Conservation (phyloP, 805 yeast genomes). For the Candida sonorensis region DNA sequence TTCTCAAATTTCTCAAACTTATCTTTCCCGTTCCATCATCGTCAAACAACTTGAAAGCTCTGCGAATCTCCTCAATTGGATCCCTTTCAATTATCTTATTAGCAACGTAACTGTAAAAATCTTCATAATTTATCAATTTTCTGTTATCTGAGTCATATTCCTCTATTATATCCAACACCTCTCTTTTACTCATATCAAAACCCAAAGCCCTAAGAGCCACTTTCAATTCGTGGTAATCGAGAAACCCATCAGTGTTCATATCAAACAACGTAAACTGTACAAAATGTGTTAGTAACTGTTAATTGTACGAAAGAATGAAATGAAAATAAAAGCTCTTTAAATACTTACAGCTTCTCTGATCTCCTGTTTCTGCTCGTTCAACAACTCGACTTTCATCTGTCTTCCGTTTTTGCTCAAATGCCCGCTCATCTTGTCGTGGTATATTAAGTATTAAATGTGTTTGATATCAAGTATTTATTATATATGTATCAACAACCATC, state of each 20-base stretch:
- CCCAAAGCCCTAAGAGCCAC: conserved; percentile 94
- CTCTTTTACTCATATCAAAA: conserved; percentile 72
- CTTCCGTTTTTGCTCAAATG: conserved; percentile 18
- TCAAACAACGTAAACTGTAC: conserved; percentile 76
- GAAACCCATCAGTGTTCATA: conserved; percentile 81
- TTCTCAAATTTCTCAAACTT: conserved; percentile 69
- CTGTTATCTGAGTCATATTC: conserved; percentile 77
- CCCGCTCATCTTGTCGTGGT: conserved; percentile 1
- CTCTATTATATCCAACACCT: conserved; percentile 67
- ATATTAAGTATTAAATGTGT: too few species aligned
- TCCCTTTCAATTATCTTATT: conserved; percentile 80
- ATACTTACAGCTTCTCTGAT: conserved; percentile 70
- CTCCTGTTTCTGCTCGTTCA: conserved; percentile 86
- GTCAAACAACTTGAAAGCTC: conserved; percentile 88
- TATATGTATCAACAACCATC: too few species aligned
- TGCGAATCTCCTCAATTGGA: conserved; percentile 83
- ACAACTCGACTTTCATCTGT: conserved; percentile 54
- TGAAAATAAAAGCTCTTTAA: too few species aligned
- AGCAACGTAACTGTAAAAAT: conserved; percentile 75
- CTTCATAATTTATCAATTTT: conserved; percentile 69
- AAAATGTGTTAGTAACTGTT: conserved; percentile 9
- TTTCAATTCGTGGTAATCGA: conserved; percentile 90
- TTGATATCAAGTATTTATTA: too few species aligned
- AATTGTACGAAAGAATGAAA: too few species aligned
- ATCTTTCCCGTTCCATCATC: conserved; percentile 85